These are phyloP conservation scores for Podaxis sp. DNA, from an alignment of 768 basidiomycete species.

Conservation along the genomic window DNA sequence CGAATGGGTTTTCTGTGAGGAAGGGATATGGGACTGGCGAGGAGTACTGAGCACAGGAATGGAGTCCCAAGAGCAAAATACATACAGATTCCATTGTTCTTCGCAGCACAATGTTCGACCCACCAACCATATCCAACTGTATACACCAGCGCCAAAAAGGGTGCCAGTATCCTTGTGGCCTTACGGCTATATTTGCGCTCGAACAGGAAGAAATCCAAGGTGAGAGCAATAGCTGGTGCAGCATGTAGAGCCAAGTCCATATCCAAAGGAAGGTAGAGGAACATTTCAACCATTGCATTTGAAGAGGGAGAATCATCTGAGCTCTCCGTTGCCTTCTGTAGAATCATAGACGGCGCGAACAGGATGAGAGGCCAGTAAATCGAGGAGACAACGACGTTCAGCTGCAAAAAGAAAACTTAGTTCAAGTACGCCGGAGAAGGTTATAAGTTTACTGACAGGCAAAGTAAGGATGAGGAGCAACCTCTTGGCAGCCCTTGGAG, in stretches of 20 bases:
- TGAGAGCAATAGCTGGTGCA: conserved; percentile 53
- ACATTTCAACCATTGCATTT: conserved; percentile 25
- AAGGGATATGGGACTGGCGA: conserved; percentile 80
- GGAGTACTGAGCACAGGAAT: background rate
- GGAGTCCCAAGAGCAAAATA: conserved; percentile 16
- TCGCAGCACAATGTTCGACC: conserved; percentile 65
- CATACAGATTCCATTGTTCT: conserved; percentile 60
- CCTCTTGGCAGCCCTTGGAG: conserved; percentile 49
- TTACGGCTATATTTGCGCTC: conserved; percentile 53
- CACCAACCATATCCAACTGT: conserved; percentile 56
- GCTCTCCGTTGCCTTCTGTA: conserved; percentile 28
- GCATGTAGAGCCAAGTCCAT: conserved; percentile 70
- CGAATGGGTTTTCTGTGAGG: conserved; percentile 58
- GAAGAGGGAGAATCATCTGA: conserved; percentile 25
- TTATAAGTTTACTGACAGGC: conserved; percentile 44
- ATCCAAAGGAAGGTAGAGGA: conserved; percentile 45
- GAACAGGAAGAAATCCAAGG: conserved; percentile 68
- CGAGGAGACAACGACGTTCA: conserved; percentile 37
- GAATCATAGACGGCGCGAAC: conserved; percentile 56
- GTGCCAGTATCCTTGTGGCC: conserved; percentile 27
- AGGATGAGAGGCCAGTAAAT: conserved; percentile 73
- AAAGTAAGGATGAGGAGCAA: conserved; percentile 61
- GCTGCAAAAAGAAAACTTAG: conserved; percentile 20
- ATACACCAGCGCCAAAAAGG: conserved; percentile 28
- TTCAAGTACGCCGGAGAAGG: background rate